Conservation (phyloP, 2,329 filamentous ascomycete genomes). For the Talaromyces amestolkiae region DNA sequence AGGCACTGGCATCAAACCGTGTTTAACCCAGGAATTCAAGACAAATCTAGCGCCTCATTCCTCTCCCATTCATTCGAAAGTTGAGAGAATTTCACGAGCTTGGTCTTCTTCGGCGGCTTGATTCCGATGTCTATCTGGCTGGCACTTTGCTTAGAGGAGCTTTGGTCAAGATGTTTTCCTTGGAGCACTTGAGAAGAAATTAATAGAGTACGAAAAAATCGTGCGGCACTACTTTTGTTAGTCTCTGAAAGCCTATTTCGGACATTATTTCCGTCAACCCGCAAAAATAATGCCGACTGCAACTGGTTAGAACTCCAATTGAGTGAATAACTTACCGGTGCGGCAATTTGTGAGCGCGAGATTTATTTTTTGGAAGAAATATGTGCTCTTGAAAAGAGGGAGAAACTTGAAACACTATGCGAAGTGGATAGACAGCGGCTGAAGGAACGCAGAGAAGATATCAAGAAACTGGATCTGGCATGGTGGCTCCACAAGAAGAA, state of each 20-base stretch:
- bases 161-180: background rate
- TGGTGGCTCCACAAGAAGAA: too few species aligned
- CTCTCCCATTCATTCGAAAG: too few species aligned
- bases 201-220: background rate
- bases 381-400: too few species aligned
- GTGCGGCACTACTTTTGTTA: background rate
- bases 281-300: background rate
- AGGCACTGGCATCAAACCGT: background rate
- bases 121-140: too few species aligned
- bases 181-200: background rate
- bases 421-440: too few species aligned
- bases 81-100: background rate
- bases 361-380: too few species aligned
- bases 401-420: too few species aligned
- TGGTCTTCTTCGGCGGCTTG: background rate
- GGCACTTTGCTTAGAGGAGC: background rate
- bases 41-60: too few species aligned
- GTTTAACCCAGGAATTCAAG: background rate
- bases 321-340: background rate
- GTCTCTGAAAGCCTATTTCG: background rate
- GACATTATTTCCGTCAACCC: background rate
- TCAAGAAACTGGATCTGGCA: too few species aligned
- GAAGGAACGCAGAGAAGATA: too few species aligned
- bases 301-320: background rate
- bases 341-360: background rate